phyloP scores from a whole-genome alignment of 495 filamentous ascomycete genomes.

The Hypoxylon rickii region DNA sequence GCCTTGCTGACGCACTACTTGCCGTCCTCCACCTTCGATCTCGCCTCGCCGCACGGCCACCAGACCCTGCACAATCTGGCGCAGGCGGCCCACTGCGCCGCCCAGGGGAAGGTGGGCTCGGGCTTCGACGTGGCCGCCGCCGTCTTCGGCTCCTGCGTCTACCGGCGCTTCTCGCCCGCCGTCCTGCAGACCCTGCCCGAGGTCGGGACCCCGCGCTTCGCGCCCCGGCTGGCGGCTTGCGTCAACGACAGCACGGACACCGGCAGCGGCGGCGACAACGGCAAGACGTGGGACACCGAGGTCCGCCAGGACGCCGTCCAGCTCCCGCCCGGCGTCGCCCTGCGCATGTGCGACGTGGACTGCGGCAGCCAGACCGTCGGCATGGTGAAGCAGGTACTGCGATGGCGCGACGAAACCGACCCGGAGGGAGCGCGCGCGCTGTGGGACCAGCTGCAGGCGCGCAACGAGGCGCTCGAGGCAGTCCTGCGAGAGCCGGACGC shows the following conservation, averaged over 20 bases:
- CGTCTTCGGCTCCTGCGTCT: constrained; percentile 86
- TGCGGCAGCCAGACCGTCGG: constrained; percentile 91
- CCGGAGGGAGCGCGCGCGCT: constrained; percentile 65
- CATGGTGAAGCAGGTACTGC: constrained; percentile 90
- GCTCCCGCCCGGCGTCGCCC: constrained; percentile 72
- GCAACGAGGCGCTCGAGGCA: constrained; percentile 71
- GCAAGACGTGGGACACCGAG: constrained; percentile 87
- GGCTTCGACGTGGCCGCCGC: constrained; percentile 97
- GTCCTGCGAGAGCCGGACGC: constrained; percentile 48
- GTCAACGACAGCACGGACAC: constrained; percentile 67
- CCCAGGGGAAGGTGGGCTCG: constrained; percentile 93
- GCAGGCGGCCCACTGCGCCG: constrained; percentile 91
- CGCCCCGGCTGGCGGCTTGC: constrained; percentile 61
- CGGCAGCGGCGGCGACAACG: too few relatives aligned
- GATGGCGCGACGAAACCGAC: constrained; percentile 76
- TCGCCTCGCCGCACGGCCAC: constrained; percentile 41
- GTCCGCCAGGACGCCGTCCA: constrained; percentile 68
- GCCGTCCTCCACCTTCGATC: constrained; percentile 60
- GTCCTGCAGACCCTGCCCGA: constrained; percentile 70
- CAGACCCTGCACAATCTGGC: constrained; percentile 83
- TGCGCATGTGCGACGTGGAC: constrained; percentile 94
- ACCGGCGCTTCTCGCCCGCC: constrained; percentile 85
- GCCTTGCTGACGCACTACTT: constrained; percentile 82
- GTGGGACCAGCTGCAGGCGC: constrained; percentile 73
- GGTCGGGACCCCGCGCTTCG: constrained; percentile 66